Evolutionary conservation across 306 rosid species (phyloP), one percentile per base, ranked within the genome.

Genomic region (Fagus sylvatica): DNA sequence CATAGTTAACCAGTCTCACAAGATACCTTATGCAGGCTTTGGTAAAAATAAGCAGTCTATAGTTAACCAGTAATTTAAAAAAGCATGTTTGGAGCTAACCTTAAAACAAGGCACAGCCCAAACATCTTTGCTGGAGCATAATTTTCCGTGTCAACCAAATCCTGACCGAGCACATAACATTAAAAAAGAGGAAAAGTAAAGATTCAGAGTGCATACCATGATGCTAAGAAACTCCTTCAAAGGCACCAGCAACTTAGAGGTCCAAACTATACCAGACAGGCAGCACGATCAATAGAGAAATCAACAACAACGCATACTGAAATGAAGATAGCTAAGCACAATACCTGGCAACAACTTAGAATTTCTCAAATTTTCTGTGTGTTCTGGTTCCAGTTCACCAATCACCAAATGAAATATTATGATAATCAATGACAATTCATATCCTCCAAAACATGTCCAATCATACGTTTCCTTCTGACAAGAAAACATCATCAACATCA

Each of bases 261-360:
- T 74, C 69, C 85, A 79, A 72, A 55, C 46, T n/a, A 76, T 60
- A 71, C 85, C 89, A 42, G 75, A 80, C 53, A 82, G 73, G 76
- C 69, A 36, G 32, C 69, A 34, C 10, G 73, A 75, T 76, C 36
- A 76, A 66, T 53, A 61, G 65, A 62, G 68, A 74, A 74, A 39
- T 40, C 74, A 69, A 66, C 59, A n/a, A 32, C 53, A 68, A 46
- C 13, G 53, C 74, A 68, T 75, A 73, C 36, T 41, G 36, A 36
- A 46, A 54, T 69, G 65, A 74, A 42, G 82, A 74, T 74, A 76
- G 33, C 32, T 33, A 72, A 73, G 69, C 64, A 80, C 36, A 83
- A 64, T 74, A 82, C 94, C 88, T 71, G 73, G 53, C 72, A 59
- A 60, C 76, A 76, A 51, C 69, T 69, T 78, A 76, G 59, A 71